Conservation (phyloP, 164 flowering plant genomes). For the Vitis labrusca region DNA sequence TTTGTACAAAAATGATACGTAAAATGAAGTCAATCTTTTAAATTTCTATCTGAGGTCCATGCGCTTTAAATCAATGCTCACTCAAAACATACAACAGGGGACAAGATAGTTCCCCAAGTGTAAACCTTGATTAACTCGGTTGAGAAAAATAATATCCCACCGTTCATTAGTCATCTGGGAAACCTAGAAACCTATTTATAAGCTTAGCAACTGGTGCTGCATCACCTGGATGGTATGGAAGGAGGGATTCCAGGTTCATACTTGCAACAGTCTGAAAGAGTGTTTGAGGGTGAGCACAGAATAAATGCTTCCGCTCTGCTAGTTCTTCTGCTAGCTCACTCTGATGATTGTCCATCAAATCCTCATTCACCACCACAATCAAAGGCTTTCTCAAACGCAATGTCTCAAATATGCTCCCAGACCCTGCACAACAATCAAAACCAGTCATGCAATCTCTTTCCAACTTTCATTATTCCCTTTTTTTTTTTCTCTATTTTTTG, state of each 20-base stretch:
- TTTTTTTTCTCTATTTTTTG: too few species aligned
- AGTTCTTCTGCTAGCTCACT: slow-evolving; percentile 94
- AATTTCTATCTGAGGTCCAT: too few species aligned
- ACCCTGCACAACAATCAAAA: slow-evolving; percentile 48
- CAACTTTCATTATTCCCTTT: too few species aligned
- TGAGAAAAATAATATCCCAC: too few species aligned
- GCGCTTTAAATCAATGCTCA: too few species aligned
- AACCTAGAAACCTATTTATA: slow-evolving; percentile 73
- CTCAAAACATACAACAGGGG: too few species aligned
- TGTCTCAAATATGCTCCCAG: slow-evolving; percentile 97
- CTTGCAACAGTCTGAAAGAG: slow-evolving; percentile 46
- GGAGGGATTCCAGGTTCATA: slow-evolving; percentile 63
- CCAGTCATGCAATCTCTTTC: too few species aligned
- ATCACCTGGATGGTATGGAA: slow-evolving; percentile 77
- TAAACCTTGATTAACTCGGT: too few species aligned
- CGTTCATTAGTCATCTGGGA: slow-evolving; percentile 52
- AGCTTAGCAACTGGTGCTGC: slow-evolving; percentile 78
- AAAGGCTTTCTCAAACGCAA: slow-evolving; percentile 70
- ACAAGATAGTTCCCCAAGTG: too few species aligned
- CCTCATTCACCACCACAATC: slow-evolving; percentile 94
- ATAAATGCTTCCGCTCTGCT: slow-evolving; percentile 83
- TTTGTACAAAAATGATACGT: too few species aligned
- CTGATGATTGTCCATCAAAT: slow-evolving; percentile 99
- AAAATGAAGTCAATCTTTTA: too few species aligned
- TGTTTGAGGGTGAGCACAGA: slow-evolving; percentile 73